A percentile compares a stretch with the other conserved stretches of the same genome.
Evolutionary conservation across 345 rosid species (phyloP).

Genomic region (Lagerstroemia speciosa): DNA sequence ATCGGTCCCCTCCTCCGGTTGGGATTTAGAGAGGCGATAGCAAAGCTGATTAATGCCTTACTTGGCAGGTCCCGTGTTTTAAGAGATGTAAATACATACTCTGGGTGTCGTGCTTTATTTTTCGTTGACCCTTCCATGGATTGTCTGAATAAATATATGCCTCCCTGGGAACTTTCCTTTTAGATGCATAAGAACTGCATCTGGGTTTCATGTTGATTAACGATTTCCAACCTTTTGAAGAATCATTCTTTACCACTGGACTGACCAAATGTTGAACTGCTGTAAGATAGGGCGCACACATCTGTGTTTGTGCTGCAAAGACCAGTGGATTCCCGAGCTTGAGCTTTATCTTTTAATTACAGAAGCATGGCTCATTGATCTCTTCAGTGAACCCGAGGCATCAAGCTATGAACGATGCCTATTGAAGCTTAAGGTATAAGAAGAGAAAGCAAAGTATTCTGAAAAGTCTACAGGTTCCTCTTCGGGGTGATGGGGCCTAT

Average conservation of each 20-base stretch:
- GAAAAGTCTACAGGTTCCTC: too few relatives aligned
- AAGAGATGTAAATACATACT: constrained; percentile 1
- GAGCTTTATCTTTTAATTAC: too few relatives aligned
- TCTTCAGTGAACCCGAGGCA: too few relatives aligned
- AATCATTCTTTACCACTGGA: neutral
- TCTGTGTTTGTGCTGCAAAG: too few relatives aligned
- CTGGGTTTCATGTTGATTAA: neutral
- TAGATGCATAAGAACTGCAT: neutral
- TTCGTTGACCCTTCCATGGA: neutral
- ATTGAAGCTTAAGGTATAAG: too few relatives aligned
- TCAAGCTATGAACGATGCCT: too few relatives aligned
- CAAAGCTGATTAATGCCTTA: neutral
- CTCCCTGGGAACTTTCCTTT: neutral
- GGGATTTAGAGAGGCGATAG: neutral
- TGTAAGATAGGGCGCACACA: neutral
- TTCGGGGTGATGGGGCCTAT: too few relatives aligned
- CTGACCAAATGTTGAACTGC: neutral
- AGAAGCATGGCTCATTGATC: too few relatives aligned
- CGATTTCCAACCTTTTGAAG: neutral
- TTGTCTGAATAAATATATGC: neutral
- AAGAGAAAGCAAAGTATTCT: too few relatives aligned
- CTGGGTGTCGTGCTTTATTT: neutral
- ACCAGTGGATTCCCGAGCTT: too few relatives aligned
- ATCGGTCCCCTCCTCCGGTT: neutral
- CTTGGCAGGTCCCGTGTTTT: neutral